A percentile compares a stretch with the other conserved stretches of the same genome.
Conservation (phyloP, 2,329 filamentous ascomycete genomes). For the Penicillium glabrum region DNA sequence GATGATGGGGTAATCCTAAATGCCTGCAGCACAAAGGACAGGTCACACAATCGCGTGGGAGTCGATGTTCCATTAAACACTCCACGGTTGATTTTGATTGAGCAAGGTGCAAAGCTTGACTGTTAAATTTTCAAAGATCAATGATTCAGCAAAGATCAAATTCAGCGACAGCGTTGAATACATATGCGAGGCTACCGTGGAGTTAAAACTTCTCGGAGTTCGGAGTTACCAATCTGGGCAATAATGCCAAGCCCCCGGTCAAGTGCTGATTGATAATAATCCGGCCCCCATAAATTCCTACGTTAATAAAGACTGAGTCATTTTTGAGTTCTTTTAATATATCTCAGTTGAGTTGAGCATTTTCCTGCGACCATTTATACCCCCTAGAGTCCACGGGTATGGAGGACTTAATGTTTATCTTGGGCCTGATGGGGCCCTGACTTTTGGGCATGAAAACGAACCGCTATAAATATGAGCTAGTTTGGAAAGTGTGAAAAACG, state of each 20-base stretch:
- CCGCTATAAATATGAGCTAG: no score
- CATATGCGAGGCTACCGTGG: background rate
- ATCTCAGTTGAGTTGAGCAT: no score
- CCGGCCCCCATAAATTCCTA: background rate
- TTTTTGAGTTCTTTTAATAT: background rate
- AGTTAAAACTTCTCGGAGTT: background rate
- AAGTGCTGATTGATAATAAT: background rate
- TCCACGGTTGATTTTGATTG: background rate
- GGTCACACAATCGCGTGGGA: background rate
- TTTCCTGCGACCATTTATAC: no score
- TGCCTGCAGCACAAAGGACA: background rate
- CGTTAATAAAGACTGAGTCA: background rate
- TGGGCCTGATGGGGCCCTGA: no score
- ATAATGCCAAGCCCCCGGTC: constrained; percentile 6
- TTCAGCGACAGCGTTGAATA: background rate
- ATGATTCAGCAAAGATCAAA: background rate
- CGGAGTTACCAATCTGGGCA: background rate
- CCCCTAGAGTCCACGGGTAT: no score
- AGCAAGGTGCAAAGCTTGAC: background rate
- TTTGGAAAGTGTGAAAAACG: no score
- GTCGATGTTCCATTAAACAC: background rate
- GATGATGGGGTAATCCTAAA: background rate
- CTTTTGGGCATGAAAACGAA: no score
- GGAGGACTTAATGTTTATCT: no score
- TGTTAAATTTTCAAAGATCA: background rate